Percentiles rank a stretch among this genome's conserved stretches.
phyloP scores from a whole-genome alignment of 805 yeast genomes.

The Yamadazyma olivae region DNA sequence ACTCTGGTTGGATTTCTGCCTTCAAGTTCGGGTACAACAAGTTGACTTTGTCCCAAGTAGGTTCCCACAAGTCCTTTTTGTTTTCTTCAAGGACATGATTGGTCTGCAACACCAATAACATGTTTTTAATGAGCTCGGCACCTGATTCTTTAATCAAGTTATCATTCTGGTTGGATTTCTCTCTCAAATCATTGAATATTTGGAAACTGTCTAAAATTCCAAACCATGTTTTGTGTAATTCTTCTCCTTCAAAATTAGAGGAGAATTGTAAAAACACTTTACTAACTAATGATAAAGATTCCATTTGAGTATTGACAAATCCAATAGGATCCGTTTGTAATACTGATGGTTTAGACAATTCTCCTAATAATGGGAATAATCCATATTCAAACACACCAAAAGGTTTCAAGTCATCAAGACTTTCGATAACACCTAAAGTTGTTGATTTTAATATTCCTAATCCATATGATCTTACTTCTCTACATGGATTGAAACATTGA shows the following conservation, averaged over 20 bases:
- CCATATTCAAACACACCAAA: slow-evolving; percentile 67
- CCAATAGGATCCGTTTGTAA: slow-evolving; percentile 57
- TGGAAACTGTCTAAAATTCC: slow-evolving; percentile 31
- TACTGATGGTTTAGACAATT: slow-evolving; percentile 62
- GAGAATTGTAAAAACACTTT: slow-evolving; percentile 44
- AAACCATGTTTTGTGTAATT: slow-evolving; percentile 29
- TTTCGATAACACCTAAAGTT: slow-evolving; percentile 39
- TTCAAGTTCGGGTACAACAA: slow-evolving; percentile 26
- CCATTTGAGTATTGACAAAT: slow-evolving; percentile 62
- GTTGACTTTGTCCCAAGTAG: slow-evolving; percentile 31
- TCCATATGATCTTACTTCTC: slow-evolving; percentile 69
- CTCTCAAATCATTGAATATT: slow-evolving; percentile 22
- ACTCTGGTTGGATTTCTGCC: slow-evolving; percentile 14
- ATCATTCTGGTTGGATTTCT: slow-evolving; percentile 12
- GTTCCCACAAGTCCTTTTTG: slow-evolving; percentile 25
- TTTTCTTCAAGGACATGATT: slow-evolving; percentile 21
- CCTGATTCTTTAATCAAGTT: slow-evolving; percentile 28
- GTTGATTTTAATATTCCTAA: slow-evolving; percentile 55
- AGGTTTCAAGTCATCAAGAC: slow-evolving; percentile 39
- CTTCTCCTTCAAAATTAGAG: slow-evolving; percentile 21
- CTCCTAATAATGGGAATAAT: slow-evolving; percentile 68
- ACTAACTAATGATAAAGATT: slow-evolving; percentile 64
- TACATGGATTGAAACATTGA: slow-evolving; percentile 86
- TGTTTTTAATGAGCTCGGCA: slow-evolving; percentile 37
- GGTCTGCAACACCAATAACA: slow-evolving; percentile 36